These are phyloP conservation scores for Fraxinus angustifolia DNA, from an alignment of 305 asterid species.

Conservation along the genomic window DNA sequence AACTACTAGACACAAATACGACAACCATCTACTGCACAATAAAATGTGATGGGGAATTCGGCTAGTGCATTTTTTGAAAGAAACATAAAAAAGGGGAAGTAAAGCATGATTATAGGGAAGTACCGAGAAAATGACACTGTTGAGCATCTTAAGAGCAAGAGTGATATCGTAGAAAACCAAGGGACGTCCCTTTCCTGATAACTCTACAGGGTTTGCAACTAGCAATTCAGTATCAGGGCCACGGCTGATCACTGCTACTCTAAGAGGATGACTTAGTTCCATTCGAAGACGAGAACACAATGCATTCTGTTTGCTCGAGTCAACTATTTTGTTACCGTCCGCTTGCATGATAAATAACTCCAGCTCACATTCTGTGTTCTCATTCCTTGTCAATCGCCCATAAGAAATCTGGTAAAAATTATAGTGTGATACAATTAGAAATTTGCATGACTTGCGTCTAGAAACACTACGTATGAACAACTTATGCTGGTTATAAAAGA, in stretches of 20 bases:
- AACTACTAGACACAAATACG: background rate
- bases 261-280: constrained; percentile 76
- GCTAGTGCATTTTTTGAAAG: background rate
- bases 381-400: constrained; percentile 59
- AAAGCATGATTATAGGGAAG: constrained; percentile 2
- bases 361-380: constrained; percentile 54
- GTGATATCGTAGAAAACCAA: constrained; percentile 74
- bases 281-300: constrained; percentile 53
- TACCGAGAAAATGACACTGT: constrained; percentile 71
- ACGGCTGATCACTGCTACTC: constrained; percentile 64
- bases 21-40: background rate
- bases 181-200: constrained; percentile 81
- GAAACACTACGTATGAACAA: background rate
- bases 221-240: constrained; percentile 86
- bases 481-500: background rate
- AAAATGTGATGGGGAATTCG: background rate
- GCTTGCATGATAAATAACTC: constrained; percentile 82
- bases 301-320: constrained; percentile 52
- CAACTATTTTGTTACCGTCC: constrained; percentile 79
- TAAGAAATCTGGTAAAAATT: constrained; percentile 56
- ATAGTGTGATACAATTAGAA: background rate
- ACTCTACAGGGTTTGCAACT: constrained; percentile 73
- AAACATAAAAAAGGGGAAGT: background rate
- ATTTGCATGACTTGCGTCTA: background rate
- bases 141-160: constrained; percentile 72